Evolutionary conservation across 164 flowering plant species (phyloP), one percentile per base, ranked within the genome.

Genomic region (Vitis cinerea): DNA sequence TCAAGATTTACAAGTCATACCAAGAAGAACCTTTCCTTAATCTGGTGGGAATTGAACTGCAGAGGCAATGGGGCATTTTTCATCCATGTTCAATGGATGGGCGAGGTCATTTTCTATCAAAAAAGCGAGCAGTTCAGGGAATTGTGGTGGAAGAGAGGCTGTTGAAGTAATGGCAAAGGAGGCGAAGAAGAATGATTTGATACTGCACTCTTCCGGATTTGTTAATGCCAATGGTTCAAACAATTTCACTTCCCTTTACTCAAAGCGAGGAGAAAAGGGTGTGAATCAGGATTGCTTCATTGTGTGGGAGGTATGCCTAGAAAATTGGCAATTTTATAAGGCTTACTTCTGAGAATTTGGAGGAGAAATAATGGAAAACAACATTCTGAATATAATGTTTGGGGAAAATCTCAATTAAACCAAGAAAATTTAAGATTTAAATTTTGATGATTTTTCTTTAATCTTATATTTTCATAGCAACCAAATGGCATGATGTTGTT

Each of bases 221-320:
- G 72, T 91, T 15, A 76, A 79, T 71, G 86, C 66, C 9, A 74
- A 79, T 30, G 87, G 86, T 9, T 94, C 94, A 1, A 79, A 89
- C 3, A 87, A 87, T 68, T 84, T 84, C 62, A 88, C 82, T 58
- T 84, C 97, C 1, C 74, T 82, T 72, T 92, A 71, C 76, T 83
- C 94, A 0, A 85, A 77, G 77, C 81, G 84, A 74, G 99, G 99
- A 54, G 57, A 86, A 61, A 94, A 94, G 80, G 99, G 95, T 56
- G 83, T 77, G 19, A 94, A 94, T 69, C 99, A 94, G 75, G 99
- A 94, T 77, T 90, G 94, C 77, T 81, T 75, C 73, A 79, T 90
- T 66, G 95, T 92, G 11, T 94, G 97, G 99, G 93, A 92, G 97
- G 97, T 94, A 88, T 54, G 59, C 48, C 15, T 27, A 10, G 59